Percentiles rank a stretch among this genome's conserved stretches.
phyloP scores from a whole-genome alignment of 352 stramenopile species.

The Phytophthora rubi region DNA sequence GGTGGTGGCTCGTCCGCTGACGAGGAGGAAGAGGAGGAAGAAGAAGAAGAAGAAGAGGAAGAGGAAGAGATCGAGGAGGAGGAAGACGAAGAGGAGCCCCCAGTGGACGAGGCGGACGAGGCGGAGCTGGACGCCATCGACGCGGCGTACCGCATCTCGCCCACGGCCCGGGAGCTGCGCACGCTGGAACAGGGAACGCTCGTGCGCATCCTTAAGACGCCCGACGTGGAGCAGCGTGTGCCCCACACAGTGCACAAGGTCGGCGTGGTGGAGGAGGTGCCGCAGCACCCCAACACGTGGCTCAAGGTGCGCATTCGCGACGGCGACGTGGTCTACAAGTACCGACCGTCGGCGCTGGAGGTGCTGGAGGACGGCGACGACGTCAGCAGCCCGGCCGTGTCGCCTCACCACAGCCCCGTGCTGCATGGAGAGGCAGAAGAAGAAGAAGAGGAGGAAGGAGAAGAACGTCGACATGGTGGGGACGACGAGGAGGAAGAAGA shows the following conservation, averaged over 20 bases:
- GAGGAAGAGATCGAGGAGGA: slow-evolving; percentile 67
- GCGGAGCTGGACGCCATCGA: slow-evolving; percentile 39
- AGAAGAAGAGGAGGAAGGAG: slow-evolving; percentile 34
- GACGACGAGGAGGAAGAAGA: slow-evolving; percentile 5
- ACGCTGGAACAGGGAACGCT: slow-evolving; percentile 66
- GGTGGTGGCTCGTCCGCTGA: slow-evolving; percentile 34
- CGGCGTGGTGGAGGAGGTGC: slow-evolving; percentile 81
- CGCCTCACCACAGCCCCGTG: slow-evolving; percentile 20
- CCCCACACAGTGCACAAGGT: slow-evolving; percentile 84
- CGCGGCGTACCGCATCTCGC: slow-evolving; percentile 31
- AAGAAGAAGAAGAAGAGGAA: slow-evolving; percentile 54
- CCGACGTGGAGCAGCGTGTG: slow-evolving; percentile 85
- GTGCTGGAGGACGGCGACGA: slow-evolving; percentile 50
- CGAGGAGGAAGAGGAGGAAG: slow-evolving; percentile 45
- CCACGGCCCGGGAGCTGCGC: slow-evolving; percentile 51
- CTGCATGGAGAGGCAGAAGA: slow-evolving; percentile 35
- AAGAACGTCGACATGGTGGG: neutral
- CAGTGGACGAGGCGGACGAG: slow-evolving; percentile 56
- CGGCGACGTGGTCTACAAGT: slow-evolving; percentile 90
- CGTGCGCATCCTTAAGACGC: slow-evolving; percentile 72
- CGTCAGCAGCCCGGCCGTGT: slow-evolving; percentile 21
- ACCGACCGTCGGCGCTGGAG: slow-evolving; percentile 77
- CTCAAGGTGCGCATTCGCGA: slow-evolving; percentile 86
- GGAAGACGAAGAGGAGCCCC: slow-evolving; percentile 50
- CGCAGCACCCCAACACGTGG: slow-evolving; percentile 88